A percentile compares a stretch with the other conserved stretches of the same genome.
These are phyloP conservation scores for Aspergillus tubingensis DNA, from an alignment of 2,329 filamentous ascomycete genomes.

Conservation along the genomic window DNA sequence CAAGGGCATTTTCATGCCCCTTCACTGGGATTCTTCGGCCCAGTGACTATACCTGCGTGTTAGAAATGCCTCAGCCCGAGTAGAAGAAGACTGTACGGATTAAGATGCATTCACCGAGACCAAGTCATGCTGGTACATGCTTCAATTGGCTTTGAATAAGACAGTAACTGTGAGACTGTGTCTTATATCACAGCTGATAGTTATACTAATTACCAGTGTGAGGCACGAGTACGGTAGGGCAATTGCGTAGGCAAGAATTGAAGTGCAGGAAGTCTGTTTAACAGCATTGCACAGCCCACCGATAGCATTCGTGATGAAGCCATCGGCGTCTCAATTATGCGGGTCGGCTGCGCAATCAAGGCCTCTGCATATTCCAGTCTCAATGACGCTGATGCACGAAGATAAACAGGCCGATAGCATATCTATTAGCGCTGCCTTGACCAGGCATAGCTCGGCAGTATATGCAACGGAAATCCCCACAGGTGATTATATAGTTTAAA, in stretches of 20 bases:
- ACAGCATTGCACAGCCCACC: conserved; percentile 23
- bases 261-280: conserved; percentile 50
- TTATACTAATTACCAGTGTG: conserved; percentile 51
- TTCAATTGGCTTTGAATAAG: conserved; percentile 33
- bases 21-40: conserved; percentile 35
- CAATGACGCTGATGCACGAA: conserved; percentile 53
- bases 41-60: conserved; percentile 26
- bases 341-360: conserved; percentile 53
- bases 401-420: conserved; percentile 49
- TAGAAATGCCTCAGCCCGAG: too few species aligned
- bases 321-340: conserved; percentile 47
- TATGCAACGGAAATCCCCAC: too few species aligned
- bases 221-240: conserved; percentile 56
- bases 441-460: too few species aligned
- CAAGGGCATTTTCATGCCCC: conserved; percentile 29
- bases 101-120: conserved; percentile 31
- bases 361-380: conserved; percentile 53
- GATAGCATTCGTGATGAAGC: conserved; percentile 54
- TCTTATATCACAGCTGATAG: conserved; percentile 46
- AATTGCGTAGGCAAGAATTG: conserved; percentile 49
- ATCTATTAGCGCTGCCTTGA: conserved; percentile 18
- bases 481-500: too few species aligned
- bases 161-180: conserved; percentile 36
- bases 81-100: too few species aligned
- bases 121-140: conserved; percentile 36